These are phyloP conservation scores for Stagonosporopsis tanaceti DNA, from an alignment of 2,329 filamentous ascomycete species.

Conservation along the genomic window DNA sequence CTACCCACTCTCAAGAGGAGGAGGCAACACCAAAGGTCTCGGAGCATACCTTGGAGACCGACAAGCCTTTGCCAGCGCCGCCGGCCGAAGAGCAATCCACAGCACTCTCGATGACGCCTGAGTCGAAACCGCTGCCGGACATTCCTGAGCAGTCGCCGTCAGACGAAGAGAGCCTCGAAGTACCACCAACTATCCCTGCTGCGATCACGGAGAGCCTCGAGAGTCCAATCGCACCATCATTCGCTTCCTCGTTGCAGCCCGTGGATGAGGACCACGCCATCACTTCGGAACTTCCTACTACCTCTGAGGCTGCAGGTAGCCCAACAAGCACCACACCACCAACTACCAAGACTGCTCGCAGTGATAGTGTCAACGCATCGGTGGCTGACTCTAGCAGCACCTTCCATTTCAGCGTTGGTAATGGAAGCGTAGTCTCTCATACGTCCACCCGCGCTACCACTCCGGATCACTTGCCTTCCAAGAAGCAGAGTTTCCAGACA, in stretches of 20 bases:
- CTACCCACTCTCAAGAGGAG: constrained; percentile 20
- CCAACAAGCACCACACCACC: constrained; percentile 45
- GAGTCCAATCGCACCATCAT: constrained; percentile 50
- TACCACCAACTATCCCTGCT: constrained; percentile 32
- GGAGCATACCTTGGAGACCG: constrained; percentile 37
- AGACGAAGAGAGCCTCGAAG: constrained; percentile 33
- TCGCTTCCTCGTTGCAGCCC: constrained; percentile 55
- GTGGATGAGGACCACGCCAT: constrained; percentile 37
- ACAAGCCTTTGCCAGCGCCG: constrained; percentile 50
- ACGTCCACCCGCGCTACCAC: constrained; percentile 89
- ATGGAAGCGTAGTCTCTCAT: constrained; percentile 79
- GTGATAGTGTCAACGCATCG: constrained; percentile 75
- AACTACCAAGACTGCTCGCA: constrained; percentile 36
- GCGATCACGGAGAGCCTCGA: constrained; percentile 30
- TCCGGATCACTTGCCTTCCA: constrained; percentile 69
- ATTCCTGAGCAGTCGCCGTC: constrained; percentile 60
- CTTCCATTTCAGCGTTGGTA: constrained; percentile 76
- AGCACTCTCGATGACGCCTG: constrained; percentile 55
- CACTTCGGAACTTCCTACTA: constrained; percentile 16
- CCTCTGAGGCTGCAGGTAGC: constrained; percentile 43
- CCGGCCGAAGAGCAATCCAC: constrained; percentile 49
- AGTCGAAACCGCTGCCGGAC: constrained; percentile 74
- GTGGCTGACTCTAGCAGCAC: constrained; percentile 82
- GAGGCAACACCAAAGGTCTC: constrained; percentile 19
- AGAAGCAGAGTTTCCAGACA: constrained; percentile 67